phyloP scores from a whole-genome alignment of 163 green algal genomes.

The Scenedesmus sp. region DNA sequence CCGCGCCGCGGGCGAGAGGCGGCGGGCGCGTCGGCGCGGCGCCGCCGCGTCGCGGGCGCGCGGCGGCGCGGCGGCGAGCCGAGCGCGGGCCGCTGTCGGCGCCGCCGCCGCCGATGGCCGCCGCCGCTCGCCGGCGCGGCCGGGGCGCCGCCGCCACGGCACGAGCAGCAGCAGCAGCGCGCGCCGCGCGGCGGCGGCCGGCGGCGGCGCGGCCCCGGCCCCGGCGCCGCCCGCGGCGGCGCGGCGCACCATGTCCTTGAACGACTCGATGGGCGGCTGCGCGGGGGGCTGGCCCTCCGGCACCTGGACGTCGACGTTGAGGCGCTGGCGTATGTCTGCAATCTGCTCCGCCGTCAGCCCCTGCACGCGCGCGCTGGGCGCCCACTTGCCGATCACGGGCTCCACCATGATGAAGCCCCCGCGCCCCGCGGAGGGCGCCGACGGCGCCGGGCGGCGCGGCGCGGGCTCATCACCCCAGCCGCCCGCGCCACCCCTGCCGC shows the following conservation, averaged over 20 bases:
- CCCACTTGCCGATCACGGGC: conserved; percentile 60
- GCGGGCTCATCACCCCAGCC: conserved; percentile 9
- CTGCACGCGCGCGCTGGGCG: conserved; percentile 73
- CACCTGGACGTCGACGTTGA: conserved; percentile 80
- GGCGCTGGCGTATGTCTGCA: conserved; percentile 73
- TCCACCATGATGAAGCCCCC: conserved; percentile 47
- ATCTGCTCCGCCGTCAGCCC: conserved; percentile 70
- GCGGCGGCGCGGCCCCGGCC: background rate
- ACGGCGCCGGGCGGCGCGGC: no score
- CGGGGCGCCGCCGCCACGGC: no score
- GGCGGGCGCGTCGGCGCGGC: no score
- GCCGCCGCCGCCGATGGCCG: background rate
- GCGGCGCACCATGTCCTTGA: conserved; percentile 84
- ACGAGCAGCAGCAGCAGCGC: background rate
- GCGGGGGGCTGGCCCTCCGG: conserved; percentile 50
- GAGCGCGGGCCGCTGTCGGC: no score
- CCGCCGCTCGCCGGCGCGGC: no score
- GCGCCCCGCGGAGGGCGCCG: no score
- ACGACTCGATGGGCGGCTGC: conserved; percentile 77
- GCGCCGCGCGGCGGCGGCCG: background rate
- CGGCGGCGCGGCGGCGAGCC: no score
- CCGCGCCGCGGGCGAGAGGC: no score
- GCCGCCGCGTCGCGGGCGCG: no score
- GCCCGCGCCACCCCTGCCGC: conserved; percentile 34
- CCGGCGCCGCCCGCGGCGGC: background rate